Percentiles rank a stretch among this genome's conserved stretches.
Evolutionary conservation across 108 stramenopile species (phyloP).

Genomic region (Licmophora abbreviata): DNA sequence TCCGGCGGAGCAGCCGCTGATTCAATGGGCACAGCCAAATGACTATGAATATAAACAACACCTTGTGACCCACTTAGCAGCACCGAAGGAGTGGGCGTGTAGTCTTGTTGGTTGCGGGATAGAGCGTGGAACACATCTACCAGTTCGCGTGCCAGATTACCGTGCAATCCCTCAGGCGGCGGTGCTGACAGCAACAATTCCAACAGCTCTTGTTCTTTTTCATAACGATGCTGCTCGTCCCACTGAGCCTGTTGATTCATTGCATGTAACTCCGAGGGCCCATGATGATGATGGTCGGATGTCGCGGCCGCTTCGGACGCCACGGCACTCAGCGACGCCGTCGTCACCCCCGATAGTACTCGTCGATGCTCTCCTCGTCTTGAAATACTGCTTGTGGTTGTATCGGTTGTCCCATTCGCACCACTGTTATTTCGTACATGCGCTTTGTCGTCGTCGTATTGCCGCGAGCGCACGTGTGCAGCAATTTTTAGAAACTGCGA

Average conservation of each 20-base stretch:
- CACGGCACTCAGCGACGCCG: no score
- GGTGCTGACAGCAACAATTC: constrained; percentile 63
- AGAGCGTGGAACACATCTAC: constrained; percentile 63
- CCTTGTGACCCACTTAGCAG: constrained; percentile 49
- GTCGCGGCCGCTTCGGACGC: no score
- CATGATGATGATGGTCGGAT: no score
- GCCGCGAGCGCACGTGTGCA: no score
- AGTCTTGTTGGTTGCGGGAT: constrained; percentile 36
- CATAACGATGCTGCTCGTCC: constrained; percentile 28
- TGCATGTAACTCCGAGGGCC: no score
- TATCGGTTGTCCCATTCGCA: no score
- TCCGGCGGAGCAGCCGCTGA: constrained; percentile 15
- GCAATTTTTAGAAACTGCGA: not conserved
- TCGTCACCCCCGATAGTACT: no score
- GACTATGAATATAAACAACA: constrained; percentile 69
- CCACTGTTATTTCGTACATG: no score
- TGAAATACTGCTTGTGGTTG: no score
- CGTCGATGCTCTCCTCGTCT: no score
- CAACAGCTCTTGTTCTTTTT: constrained; percentile 56
- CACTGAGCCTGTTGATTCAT: no score
- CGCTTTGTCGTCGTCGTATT: no score
- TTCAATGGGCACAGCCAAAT: constrained; percentile 73
- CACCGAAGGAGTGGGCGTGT: constrained; percentile 29
- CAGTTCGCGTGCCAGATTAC: constrained; percentile 72
- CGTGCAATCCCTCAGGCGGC: constrained; percentile 23